Evolutionary conservation across 1,284 basidiomycete genomes (phyloP).

Genomic region (Pascua guehoae): DNA sequence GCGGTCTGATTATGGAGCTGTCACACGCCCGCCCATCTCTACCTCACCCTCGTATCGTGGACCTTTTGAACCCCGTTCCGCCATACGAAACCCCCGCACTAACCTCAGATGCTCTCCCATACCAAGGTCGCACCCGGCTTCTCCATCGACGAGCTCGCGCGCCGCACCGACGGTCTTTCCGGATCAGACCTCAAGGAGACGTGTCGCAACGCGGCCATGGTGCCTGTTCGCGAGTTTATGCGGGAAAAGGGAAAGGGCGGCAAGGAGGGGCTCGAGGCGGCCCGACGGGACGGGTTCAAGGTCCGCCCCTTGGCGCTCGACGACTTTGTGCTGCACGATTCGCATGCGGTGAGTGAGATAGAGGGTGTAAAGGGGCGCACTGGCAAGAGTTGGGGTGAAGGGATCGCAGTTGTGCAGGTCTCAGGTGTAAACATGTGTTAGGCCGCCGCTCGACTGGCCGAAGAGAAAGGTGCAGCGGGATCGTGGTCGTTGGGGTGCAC

Average conservation of each 20-base stretch:
- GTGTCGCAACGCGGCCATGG: conserved; percentile 90
- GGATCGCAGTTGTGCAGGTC: no score
- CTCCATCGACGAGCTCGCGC: conserved; percentile 64
- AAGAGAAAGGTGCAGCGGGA: no score
- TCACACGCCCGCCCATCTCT: background rate
- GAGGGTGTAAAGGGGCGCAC: no score
- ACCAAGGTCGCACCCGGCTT: conserved; percentile 67
- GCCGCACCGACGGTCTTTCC: conserved; percentile 71
- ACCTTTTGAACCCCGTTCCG: no score
- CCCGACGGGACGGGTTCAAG: conserved; percentile 62
- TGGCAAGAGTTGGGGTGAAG: no score
- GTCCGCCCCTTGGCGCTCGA: conserved; percentile 64
- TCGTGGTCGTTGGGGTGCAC: no score
- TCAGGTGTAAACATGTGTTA: conserved; percentile 37
- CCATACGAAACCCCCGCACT: background rate
- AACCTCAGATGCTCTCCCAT: conserved; percentile 71
- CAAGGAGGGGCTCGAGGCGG: conserved; percentile 47
- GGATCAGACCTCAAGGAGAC: conserved; percentile 92
- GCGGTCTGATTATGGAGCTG: no score
- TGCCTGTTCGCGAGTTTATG: conserved; percentile 83
- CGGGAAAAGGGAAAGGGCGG: conserved; percentile 55
- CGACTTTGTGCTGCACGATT: conserved; percentile 67
- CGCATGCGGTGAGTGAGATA: conserved; percentile 34
- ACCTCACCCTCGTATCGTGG: background rate
- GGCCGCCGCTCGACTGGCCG: no score